Evolutionary conservation across 331 rosid species (phyloP).

Genomic region (Quercus tomentella): DNA sequence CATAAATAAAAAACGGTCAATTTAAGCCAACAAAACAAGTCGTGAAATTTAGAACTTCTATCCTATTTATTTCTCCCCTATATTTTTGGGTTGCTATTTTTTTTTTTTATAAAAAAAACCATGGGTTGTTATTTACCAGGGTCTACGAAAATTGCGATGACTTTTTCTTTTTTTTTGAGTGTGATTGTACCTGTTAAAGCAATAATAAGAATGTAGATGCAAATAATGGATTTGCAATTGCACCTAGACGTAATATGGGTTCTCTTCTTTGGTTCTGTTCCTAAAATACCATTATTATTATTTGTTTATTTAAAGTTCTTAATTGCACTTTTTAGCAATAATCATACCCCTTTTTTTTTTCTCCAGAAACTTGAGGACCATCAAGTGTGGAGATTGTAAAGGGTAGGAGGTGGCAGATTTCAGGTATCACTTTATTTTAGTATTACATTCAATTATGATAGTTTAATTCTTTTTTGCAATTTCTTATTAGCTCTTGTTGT

Average conservation of each 20-base stretch:
- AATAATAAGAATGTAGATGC: background rate
- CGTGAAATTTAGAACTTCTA: too few relatives aligned
- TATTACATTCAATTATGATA: background rate
- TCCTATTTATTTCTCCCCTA: too few relatives aligned
- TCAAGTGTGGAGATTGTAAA: slow-evolving; percentile 34
- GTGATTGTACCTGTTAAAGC: background rate
- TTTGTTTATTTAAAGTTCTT: background rate
- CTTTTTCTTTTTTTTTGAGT: background rate
- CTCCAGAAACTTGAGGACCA: slow-evolving; percentile 30
- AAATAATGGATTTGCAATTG: background rate
- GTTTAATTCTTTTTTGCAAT: background rate
- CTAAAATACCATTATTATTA: background rate
- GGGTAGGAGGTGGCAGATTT: slow-evolving; percentile 30
- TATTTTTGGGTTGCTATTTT: too few relatives aligned
- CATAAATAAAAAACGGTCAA: too few relatives aligned
- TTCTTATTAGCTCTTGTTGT: background rate
- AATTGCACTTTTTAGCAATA: slow-evolving; percentile 5
- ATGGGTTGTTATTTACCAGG: too few relatives aligned
- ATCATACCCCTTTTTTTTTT: slow-evolving; percentile 6
- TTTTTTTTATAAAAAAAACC: too few relatives aligned
- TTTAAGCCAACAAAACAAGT: too few relatives aligned
- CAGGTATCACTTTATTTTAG: background rate
- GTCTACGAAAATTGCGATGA: too few relatives aligned
- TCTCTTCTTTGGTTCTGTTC: background rate
- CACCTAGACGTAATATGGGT: background rate